Base-by-base conservation (phyloP, 2,329 filamentous ascomycete genomes). In the Xylogone sp. region DNA sequence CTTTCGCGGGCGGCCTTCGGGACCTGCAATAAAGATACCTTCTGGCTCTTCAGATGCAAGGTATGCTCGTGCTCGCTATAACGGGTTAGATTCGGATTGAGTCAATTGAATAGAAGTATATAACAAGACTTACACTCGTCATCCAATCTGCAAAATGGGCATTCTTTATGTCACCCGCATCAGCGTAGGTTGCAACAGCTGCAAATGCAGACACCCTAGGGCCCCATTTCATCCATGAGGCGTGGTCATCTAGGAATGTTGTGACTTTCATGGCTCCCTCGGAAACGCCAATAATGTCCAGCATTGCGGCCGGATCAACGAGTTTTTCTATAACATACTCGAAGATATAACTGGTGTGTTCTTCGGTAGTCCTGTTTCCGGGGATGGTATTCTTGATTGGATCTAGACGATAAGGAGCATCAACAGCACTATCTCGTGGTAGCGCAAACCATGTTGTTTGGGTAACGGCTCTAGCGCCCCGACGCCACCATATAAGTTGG, bases 401-500 rank as follows among this genome's bases (percentile, higher is more conserved):
- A 49, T 83, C 69, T 53, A 86, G 74, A 24, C 69, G 70, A 45
- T 76, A 72, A 2, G 78, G 75, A 3, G 70, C 65, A 54, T 88
- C 82, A 10, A 85, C 83, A 2, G 83, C 77, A 45, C 82, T 87
- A 51, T 76, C 73, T 59, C 85, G 78, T 1, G 85, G 84, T 43
- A 86, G 69, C 1, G 74, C 75, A 7, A 73, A 64, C 75, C 86
- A 87, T 2, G 76, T 77, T 0, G 65, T 63, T 1, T 76, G 65
- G 1, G 81, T 87, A 54, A 96, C 73, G 0, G 83, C 75, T 46
- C 79, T 77, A 48, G 76, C 70, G 1, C 77, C 77, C 48, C 80
- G 77, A 42, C 87, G 82, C 66, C 87, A 89, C 84, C 90, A 97
- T 61, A 85, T 74, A 18, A 88, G 72, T 69, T 95, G 84, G 3